A percentile compares a stretch with the other conserved stretches of the same genome.
Evolutionary conservation across 1,284 basidiomycete species (phyloP).

Genomic region (Fomitopsis betulina): DNA sequence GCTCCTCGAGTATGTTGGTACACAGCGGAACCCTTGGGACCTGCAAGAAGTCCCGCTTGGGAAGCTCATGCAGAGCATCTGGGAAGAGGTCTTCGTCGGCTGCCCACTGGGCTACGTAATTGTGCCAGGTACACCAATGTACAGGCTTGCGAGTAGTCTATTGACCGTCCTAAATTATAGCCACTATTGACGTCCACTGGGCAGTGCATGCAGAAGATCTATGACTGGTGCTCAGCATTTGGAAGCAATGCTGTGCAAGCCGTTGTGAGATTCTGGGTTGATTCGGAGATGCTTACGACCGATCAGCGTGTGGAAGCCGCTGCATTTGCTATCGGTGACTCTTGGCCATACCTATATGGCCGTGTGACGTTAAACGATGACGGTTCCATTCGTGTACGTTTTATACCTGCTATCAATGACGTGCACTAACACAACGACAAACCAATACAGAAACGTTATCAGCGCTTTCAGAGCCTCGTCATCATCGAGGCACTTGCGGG

Average conservation of each 20-base stretch:
- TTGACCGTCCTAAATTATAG: background rate
- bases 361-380: background rate
- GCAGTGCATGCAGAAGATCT: background rate
- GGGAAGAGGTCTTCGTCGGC: background rate
- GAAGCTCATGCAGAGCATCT: background rate
- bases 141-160: no score
- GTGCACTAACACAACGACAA: no score
- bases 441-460: no score
- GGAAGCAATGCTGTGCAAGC: background rate
- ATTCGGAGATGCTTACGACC: background rate
- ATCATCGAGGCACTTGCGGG: no score
- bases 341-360: background rate
- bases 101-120: no score
- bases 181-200: background rate
- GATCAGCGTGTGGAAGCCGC: background rate
- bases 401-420: no score
- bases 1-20: background rate
- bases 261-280: background rate
- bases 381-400: background rate
- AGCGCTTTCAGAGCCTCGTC: no score
- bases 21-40: background rate
- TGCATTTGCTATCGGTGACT: background rate
- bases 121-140: no score
- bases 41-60: background rate
- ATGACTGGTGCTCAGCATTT: background rate